phyloP scores from a whole-genome alignment of 495 filamentous ascomycete genomes.

The Beverwykella pulmonaria region DNA sequence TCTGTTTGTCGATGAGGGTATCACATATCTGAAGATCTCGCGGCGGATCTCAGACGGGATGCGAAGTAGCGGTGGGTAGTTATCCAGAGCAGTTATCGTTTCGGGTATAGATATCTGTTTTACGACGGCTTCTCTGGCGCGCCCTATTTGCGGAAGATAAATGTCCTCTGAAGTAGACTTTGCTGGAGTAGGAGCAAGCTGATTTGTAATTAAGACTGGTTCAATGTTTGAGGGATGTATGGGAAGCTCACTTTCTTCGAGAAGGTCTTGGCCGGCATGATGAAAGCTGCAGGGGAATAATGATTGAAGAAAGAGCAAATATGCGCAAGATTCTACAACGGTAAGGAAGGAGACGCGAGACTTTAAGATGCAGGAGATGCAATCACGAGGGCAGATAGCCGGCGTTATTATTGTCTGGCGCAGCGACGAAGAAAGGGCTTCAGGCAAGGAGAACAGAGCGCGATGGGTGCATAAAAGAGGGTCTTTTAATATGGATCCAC shows the following conservation, averaged over 20 bases:
- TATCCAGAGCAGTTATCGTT: constrained; percentile 33
- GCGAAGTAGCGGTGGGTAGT: constrained; percentile 33
- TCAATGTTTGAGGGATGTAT: not conserved
- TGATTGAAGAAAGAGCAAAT: not conserved
- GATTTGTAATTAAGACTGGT: constrained; percentile 6
- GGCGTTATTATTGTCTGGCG: not conserved
- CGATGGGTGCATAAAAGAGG: constrained; percentile 29
- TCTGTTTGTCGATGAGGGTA: constrained; percentile 28
- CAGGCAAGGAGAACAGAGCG: not conserved
- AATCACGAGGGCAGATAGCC: constrained; percentile 22
- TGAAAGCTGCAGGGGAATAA: constrained; percentile 1
- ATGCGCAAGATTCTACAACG: not conserved
- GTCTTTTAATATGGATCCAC: constrained; percentile 1
- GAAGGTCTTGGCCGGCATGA: constrained; percentile 33
- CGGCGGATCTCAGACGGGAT: constrained; percentile 36
- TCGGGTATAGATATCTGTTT: constrained; percentile 34
- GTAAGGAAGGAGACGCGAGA: constrained; percentile 4
- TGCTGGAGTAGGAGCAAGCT: constrained; percentile 20
- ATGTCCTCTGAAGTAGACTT: constrained; percentile 14
- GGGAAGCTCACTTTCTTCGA: constrained; percentile 27
- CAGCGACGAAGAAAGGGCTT: constrained; percentile 8
- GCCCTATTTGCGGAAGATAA: not conserved
- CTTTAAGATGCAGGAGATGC: constrained; percentile 4
- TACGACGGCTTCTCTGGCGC: constrained; percentile 14
- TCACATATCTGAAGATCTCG: constrained; percentile 34